These are phyloP conservation scores for Phytophthora pseudosyringae DNA, from an alignment of 352 stramenopile species.

Conservation along the genomic window DNA sequence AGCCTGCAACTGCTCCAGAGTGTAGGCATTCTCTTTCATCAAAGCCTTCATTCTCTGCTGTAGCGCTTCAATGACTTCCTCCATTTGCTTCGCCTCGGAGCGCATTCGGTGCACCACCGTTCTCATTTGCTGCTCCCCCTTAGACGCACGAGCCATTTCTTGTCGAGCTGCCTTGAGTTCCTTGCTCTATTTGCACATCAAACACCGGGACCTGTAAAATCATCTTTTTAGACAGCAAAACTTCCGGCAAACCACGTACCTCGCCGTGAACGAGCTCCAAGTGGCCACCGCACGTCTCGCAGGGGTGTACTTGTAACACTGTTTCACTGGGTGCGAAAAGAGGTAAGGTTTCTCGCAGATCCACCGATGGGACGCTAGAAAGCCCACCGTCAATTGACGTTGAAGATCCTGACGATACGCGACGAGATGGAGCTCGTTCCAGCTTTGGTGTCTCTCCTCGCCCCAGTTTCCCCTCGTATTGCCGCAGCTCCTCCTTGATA, in stretches of 20 bases:
- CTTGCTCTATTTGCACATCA: slow-evolving; percentile 50
- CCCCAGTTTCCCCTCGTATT: slow-evolving; percentile 31
- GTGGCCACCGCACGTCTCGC: slow-evolving; percentile 70
- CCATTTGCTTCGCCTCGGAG: slow-evolving; percentile 73
- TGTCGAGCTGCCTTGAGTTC: slow-evolving; percentile 67
- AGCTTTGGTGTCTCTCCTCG: slow-evolving; percentile 22
- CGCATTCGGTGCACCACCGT: slow-evolving; percentile 66
- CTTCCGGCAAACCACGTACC: slow-evolving; percentile 29
- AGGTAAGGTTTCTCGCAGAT: slow-evolving; percentile 68
- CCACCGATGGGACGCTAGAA: slow-evolving; percentile 69
- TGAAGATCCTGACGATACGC: slow-evolving; percentile 7
- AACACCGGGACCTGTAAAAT: background rate
- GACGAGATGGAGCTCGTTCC: slow-evolving; percentile 18
- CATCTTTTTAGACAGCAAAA: background rate
- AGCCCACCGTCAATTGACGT: slow-evolving; percentile 37
- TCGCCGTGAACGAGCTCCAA: slow-evolving; percentile 84
- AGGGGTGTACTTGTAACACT: slow-evolving; percentile 76
- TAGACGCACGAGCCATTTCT: slow-evolving; percentile 70
- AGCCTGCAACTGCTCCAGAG: slow-evolving; percentile 75
- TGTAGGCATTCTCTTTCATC: slow-evolving; percentile 80
- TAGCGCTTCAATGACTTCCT: slow-evolving; percentile 77
- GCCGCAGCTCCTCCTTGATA: slow-evolving; percentile 82
- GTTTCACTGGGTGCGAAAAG: slow-evolving; percentile 81
- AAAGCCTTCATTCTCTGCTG: slow-evolving; percentile 79
- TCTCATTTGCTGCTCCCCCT: slow-evolving; percentile 77